Evolutionary conservation across 208 protist genomes (phyloP).

Genomic region (Perkinsela sp.): DNA sequence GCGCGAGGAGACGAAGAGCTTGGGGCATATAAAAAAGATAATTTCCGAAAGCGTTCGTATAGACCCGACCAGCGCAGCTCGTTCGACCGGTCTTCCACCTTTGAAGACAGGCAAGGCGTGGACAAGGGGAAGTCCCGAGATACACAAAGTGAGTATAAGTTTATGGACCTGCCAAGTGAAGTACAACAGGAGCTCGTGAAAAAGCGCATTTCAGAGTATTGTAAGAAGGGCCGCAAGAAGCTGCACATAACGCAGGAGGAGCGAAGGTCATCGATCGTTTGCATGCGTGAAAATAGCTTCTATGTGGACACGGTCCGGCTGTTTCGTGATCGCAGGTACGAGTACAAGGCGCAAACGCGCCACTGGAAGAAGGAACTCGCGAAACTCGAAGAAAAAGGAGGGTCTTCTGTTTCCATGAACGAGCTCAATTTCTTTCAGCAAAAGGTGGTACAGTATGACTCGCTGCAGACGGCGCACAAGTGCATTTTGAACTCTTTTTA

Average conservation of each 20-base stretch:
- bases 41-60: constrained; percentile 6
- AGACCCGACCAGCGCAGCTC: constrained; percentile 1
- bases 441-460: constrained; percentile 94
- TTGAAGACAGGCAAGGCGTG: not conserved
- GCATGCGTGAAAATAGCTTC: constrained; percentile 98
- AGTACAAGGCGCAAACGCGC: constrained; percentile 91
- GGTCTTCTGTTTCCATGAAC: constrained; percentile 13
- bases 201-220: constrained; percentile 83
- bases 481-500: constrained; percentile 99
- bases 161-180: not conserved
- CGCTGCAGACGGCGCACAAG: constrained; percentile 97
- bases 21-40: too few relatives aligned
- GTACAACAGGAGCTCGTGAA: constrained; percentile 35
- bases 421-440: constrained; percentile 56
- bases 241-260: constrained; percentile 68
- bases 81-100: not conserved
- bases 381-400: constrained; percentile 21
- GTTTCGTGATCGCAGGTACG: constrained; percentile 96
- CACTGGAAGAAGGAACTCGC: constrained; percentile 71
- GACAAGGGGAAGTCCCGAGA: not conserved
- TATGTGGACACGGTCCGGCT: constrained; percentile 95
- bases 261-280: constrained; percentile 75
- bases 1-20: too few relatives aligned
- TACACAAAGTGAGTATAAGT: not conserved
- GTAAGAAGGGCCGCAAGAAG: constrained; percentile 83